Percentiles rank a stretch among this genome's conserved stretches.
Evolutionary conservation across 208 protist species (phyloP).

Genomic region (Endotrypanum monterogeii): DNA sequence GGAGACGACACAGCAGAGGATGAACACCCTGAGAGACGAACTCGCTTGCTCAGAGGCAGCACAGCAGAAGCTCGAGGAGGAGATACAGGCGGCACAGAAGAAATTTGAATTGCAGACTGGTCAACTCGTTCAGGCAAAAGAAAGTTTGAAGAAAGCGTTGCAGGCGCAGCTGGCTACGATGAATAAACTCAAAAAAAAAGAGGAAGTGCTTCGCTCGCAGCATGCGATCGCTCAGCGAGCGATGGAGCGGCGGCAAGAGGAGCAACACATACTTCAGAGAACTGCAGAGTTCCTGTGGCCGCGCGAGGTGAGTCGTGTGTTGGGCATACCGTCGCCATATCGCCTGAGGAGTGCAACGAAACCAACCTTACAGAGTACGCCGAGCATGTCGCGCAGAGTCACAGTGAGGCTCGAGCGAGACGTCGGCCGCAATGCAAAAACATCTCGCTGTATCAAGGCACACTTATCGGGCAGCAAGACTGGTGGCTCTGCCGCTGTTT

Average conservation of each 20-base stretch:
- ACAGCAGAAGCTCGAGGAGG: slow-evolving; percentile 41
- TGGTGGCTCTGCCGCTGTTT: not conserved
- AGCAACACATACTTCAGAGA: not conserved
- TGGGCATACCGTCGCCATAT: not conserved
- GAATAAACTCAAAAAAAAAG: not conserved
- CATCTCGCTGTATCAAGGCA: not conserved
- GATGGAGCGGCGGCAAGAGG: slow-evolving; percentile 18
- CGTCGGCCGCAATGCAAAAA: not conserved
- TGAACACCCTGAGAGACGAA: not conserved
- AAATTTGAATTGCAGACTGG: not conserved
- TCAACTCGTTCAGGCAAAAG: slow-evolving; percentile 27
- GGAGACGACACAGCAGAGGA: not conserved
- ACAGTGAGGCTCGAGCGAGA: not conserved
- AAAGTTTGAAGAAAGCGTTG: slow-evolving; percentile 31
- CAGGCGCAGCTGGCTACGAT: slow-evolving; percentile 23
- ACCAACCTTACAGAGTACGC: too few species aligned
- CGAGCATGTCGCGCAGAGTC: not conserved
- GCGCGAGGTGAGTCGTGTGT: not conserved
- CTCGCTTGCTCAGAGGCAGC: slow-evolving; percentile 2
- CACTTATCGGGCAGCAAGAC: not conserved
- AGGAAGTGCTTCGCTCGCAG: slow-evolving; percentile 17
- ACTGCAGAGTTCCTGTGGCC: slow-evolving; percentile 15
- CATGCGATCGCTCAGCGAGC: slow-evolving; percentile 10
- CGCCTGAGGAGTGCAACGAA: not conserved
- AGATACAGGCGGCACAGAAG: slow-evolving; percentile 15